Base-by-base conservation (phyloP, 169 alveolate genomes). In the Eimeria nieschulzi region DNA sequence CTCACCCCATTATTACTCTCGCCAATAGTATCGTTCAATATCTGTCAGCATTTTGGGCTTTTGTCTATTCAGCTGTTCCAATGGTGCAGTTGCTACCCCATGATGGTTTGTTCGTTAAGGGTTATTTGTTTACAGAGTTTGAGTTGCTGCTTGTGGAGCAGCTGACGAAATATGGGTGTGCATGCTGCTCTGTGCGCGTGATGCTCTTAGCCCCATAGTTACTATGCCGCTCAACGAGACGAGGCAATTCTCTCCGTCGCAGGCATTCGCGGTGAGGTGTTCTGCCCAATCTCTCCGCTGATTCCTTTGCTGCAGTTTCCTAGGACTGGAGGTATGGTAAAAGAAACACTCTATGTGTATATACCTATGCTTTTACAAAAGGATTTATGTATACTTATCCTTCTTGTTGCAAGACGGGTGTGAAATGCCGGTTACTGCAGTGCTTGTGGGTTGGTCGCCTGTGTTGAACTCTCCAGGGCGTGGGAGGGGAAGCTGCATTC, bases 171-270 rank as follows among this genome's bases (percentile, higher is more conserved):
- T 33, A 33, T 33, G 46, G 46, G 46, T 33, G 46, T 33, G 46
- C 46, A 33, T 33, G 68, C 68, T 59, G 15, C 68, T 54, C 61
- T 61, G 12, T 82, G 90, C 46, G 63, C 46, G 90, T 59, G 76
- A 15, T 61, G 46, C 55, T 5, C 33, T 82, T 68, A 82, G 90
- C 90, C 90, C n/a, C 78, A 82, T 25, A 82, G 90, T 54, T 82
- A 82, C 90, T 10, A n/a, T 13, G 90, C 90, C 33, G 78, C 90
- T 33, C 90, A 82, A 76, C 78, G 90, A 82, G 90, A 82, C 33
- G 90, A 82, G 59, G 90, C 90, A 59, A 82, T 61, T 33, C 90
- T 82, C 39, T 25, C 90, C 61, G 78, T 78, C 17, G 90, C 90
- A 39, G 90, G 90, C 9, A 82, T 82, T 61, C 90, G 90, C 53